A percentile compares a stretch with the other conserved stretches of the same genome.
phyloP scores from a whole-genome alignment of 306 rosid species.

The Gillenia trifoliata region DNA sequence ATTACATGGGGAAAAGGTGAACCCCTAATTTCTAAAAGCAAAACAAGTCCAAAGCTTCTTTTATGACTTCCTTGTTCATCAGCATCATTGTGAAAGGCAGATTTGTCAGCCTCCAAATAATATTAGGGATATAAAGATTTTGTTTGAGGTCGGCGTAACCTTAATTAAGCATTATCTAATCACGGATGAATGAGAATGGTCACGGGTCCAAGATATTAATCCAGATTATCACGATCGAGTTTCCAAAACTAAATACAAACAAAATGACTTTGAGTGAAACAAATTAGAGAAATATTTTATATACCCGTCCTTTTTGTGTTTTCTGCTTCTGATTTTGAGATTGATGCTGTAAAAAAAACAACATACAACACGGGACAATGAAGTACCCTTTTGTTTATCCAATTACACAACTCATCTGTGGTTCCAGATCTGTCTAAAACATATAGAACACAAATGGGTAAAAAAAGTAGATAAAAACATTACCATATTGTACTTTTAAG shows the following conservation, averaged over 20 bases:
- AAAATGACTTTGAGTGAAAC: not conserved
- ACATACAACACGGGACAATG: not conserved
- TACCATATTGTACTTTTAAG: not conserved
- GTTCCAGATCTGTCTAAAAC: not conserved
- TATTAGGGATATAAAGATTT: not conserved
- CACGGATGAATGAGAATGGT: slow-evolving; percentile 19
- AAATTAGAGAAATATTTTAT: not conserved
- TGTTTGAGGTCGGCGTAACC: no score
- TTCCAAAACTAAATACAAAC: not conserved
- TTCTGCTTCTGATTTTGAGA: not conserved
- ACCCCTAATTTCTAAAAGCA: not conserved
- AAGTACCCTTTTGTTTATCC: not conserved
- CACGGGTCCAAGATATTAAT: slow-evolving; percentile 14
- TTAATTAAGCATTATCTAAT: not conserved
- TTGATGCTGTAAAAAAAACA: not conserved
- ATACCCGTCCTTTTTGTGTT: not conserved
- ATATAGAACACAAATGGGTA: not conserved
- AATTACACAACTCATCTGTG: not conserved
- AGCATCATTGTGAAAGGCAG: not conserved
- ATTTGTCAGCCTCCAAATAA: not conserved
- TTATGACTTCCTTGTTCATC: not conserved
- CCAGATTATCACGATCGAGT: slow-evolving; percentile 21
- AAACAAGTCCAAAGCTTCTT: slow-evolving; percentile 2
- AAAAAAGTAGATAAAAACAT: not conserved
- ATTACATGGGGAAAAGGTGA: not conserved